These are phyloP conservation scores for Lodderomyces parapsilosis DNA, from an alignment of 1,139 yeast species.

Conservation along the genomic window DNA sequence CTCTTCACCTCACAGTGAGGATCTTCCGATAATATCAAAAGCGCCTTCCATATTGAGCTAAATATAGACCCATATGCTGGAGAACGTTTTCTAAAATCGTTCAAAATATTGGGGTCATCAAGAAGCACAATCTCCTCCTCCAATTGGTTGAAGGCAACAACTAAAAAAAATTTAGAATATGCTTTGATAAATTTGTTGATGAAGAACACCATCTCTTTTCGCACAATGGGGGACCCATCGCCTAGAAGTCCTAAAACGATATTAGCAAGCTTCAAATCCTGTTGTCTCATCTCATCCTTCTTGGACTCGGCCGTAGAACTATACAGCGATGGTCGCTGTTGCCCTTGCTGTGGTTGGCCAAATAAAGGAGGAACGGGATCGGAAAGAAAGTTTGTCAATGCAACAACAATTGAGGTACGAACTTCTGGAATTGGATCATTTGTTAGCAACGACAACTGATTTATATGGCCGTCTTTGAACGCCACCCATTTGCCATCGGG, in stretches of 20 bases:
- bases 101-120: constrained; percentile 58
- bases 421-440: constrained; percentile 96
- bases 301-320: constrained; percentile 16
- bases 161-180: constrained; percentile 73
- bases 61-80: constrained; percentile 88
- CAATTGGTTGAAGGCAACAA: constrained; percentile 83
- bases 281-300: constrained; percentile 51
- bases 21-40: constrained; percentile 80
- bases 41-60: constrained; percentile 83
- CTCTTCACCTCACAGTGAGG: constrained; percentile 83
- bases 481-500: constrained; percentile 77
- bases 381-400: constrained; percentile 59
- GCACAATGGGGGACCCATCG: constrained; percentile 87
- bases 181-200: constrained; percentile 72
- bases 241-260: constrained; percentile 52
- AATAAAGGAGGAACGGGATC: constrained; percentile 10
- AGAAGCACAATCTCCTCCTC: constrained; percentile 75
- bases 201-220: constrained; percentile 80
- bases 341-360: constrained; percentile 1
- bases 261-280: constrained; percentile 53
- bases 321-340: constrained; percentile 22
- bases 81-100: constrained; percentile 57
- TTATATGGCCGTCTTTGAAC: constrained; percentile 63
- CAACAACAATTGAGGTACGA: constrained; percentile 76
- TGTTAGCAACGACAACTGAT: constrained; percentile 54